Conservation (phyloP, 2,329 filamentous ascomycete species). For the Lizonia empirigonia region DNA sequence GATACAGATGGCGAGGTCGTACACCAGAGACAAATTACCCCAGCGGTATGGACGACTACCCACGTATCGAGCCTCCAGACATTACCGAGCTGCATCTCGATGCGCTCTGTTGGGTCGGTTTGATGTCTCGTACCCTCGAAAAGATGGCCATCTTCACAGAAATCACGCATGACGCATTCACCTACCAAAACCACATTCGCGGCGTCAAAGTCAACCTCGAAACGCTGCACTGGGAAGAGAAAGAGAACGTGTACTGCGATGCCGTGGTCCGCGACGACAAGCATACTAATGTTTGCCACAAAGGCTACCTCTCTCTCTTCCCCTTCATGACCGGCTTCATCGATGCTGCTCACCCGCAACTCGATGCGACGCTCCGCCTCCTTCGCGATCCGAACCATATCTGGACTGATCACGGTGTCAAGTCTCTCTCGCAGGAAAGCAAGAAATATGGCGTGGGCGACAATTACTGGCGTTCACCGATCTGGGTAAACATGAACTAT, state of each 20-base stretch:
- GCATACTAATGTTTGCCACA: constrained; percentile 83
- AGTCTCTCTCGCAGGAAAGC: constrained; percentile 81
- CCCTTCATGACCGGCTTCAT: constrained; percentile 86
- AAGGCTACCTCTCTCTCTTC: constrained; percentile 90
- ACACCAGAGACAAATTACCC: constrained; percentile 82
- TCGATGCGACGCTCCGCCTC: constrained; percentile 75
- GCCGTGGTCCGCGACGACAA: constrained; percentile 88
- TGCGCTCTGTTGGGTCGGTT: constrained; percentile 92
- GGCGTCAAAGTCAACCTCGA: constrained; percentile 83
- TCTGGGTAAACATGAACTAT: constrained; percentile 98
- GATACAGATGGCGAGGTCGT: constrained; percentile 89
- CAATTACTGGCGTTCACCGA: constrained; percentile 94
- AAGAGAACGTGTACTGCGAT: constrained; percentile 83
- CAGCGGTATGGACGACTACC: constrained; percentile 92
- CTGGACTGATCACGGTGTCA: constrained; percentile 83
- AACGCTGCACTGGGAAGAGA: constrained; percentile 87
- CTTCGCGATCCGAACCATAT: constrained; percentile 79
- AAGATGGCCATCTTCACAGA: constrained; percentile 76
- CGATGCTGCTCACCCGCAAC: constrained; percentile 70
- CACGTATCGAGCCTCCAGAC: constrained; percentile 86
- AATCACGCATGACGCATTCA: constrained; percentile 71
- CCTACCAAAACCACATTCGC: constrained; percentile 70
- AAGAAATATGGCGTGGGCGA: constrained; percentile 82
- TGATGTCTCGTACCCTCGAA: constrained; percentile 81
- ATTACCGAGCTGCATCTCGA: constrained; percentile 92